phyloP scores from a whole-genome alignment of 352 stramenopile species.

The Saprolegnia diclina region DNA sequence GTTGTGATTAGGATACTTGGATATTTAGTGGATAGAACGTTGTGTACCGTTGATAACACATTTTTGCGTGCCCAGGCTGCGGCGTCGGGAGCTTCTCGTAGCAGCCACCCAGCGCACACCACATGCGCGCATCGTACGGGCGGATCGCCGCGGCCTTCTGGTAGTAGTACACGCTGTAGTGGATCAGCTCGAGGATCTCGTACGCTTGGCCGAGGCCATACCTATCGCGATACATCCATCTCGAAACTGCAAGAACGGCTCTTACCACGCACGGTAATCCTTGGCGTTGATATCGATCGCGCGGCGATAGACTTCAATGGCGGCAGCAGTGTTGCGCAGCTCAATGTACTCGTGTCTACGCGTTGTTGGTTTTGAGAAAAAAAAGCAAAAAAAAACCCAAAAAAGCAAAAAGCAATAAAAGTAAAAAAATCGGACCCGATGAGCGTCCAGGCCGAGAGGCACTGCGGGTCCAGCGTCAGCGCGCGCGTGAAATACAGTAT shows the following conservation, averaged over 20 bases:
- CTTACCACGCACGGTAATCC: slow-evolving; percentile 97
- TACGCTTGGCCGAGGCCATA: slow-evolving; percentile 97
- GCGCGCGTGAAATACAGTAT: slow-evolving; percentile 96
- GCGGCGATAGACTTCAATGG: slow-evolving; percentile 94
- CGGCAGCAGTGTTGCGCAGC: slow-evolving; percentile 96
- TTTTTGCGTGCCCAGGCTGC: slow-evolving; percentile 61
- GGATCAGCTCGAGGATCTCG: slow-evolving; percentile 97
- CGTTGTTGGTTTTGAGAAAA: too few relatives aligned
- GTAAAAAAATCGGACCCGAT: too few relatives aligned
- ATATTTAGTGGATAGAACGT: background rate
- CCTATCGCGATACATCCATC: background rate
- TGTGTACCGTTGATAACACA: slow-evolving; percentile 53
- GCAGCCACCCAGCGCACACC: slow-evolving; percentile 90
- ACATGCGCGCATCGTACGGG: slow-evolving; percentile 97
- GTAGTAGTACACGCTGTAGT: slow-evolving; percentile 99
- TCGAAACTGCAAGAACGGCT: background rate
- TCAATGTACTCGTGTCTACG: slow-evolving; percentile 95
- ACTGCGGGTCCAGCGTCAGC: slow-evolving; percentile 92
- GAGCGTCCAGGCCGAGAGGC: slow-evolving; percentile 95
- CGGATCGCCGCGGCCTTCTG: slow-evolving; percentile 92
- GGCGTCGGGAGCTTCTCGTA: slow-evolving; percentile 58
- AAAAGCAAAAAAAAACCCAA: too few relatives aligned
- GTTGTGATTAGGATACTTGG: background rate
- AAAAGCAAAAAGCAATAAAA: too few relatives aligned
- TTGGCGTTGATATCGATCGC: slow-evolving; percentile 88